Evolutionary conservation across 2,329 filamentous ascomycete genomes (phyloP), one percentile per base, ranked within the genome.

Genomic region (Pseudocercospora vitis): DNA sequence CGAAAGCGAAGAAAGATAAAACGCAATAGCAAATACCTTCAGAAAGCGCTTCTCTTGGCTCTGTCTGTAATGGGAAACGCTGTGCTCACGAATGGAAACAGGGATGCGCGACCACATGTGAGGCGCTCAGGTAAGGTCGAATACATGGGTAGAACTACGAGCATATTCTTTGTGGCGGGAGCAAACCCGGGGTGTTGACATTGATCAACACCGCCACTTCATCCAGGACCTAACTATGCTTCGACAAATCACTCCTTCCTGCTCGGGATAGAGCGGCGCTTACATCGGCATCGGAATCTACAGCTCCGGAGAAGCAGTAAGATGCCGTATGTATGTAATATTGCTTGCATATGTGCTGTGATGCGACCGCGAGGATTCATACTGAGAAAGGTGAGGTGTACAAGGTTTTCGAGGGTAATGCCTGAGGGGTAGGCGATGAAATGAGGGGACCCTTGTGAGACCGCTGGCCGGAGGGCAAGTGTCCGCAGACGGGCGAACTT

Each of bases 271-370:
- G 33, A 14, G 21, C 19, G 18, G 21, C 18, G 21, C 31, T 35
- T 35, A n/a, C 31, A 14, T 35, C 7, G 31, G 31, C 31, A n/a
- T 7, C 7, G 6, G 6, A 9, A 5, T 42, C 21, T 42, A 26
- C 37, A 42, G 37, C 37, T 42, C 37, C n/a, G n/a, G n/a, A n/a
- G n/a, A n/a, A n/a, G n/a, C n/a, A 18, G 33, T 19, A 37, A 11
- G 18, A 19, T 42, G 37, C 37, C 12, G 37, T 40, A 40, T 40
- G 33, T 39, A 39, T 16, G 37, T 42, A 45, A 14, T 45, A 45
- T 45, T 45, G 42, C 24, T 45, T 45, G 42, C 42, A 45, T 45
- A 19, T n/a, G n/a, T n/a, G n/a, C n/a, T n/a, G n/a, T n/a, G n/a
- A 45, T 45, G 42, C 42, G 29, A 31, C 18, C 28, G 42, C 42